Evolutionary conservation across 2,329 filamentous ascomycete genomes (phyloP).

Genomic region (Metarhizium sp.): DNA sequence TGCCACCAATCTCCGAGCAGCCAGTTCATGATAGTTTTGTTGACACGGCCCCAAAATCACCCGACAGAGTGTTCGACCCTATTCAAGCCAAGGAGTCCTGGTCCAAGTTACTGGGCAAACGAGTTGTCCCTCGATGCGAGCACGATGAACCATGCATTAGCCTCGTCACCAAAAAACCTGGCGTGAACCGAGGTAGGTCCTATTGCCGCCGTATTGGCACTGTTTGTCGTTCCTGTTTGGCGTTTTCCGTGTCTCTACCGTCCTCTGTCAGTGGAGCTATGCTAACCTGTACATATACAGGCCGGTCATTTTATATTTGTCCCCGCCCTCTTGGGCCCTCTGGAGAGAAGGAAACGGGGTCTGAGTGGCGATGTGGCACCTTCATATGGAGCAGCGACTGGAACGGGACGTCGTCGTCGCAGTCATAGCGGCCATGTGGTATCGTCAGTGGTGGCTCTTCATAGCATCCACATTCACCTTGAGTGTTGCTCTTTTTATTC

Average conservation of each 20-base stretch:
- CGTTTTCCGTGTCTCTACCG: neutral
- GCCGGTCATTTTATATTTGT: constrained; percentile 56
- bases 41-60: constrained; percentile 1
- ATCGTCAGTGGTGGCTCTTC: neutral
- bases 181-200: constrained; percentile 64
- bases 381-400: constrained; percentile 65
- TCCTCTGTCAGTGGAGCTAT: neutral
- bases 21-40: neutral
- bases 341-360: constrained; percentile 73
- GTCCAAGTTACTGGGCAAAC: constrained; percentile 73
- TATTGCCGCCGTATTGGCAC: neutral
- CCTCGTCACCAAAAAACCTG: constrained; percentile 78
- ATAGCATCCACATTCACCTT: neutral
- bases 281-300: constrained; percentile 20
- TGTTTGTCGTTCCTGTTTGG: neutral
- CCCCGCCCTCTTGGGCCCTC: constrained; percentile 70
- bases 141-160: constrained; percentile 82
- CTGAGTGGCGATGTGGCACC: constrained; percentile 79
- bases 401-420: constrained; percentile 22
- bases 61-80: constrained; percentile 51
- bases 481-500: neutral
- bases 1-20: neutral
- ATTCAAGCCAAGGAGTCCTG: constrained; percentile 72
- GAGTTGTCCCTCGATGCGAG: constrained; percentile 69
- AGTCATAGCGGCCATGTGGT: neutral